Percentiles rank a stretch among this genome's conserved stretches.
Evolutionary conservation across 371 early-diverging fungal species (phyloP).

Genomic region (Fennellomyces sp.): DNA sequence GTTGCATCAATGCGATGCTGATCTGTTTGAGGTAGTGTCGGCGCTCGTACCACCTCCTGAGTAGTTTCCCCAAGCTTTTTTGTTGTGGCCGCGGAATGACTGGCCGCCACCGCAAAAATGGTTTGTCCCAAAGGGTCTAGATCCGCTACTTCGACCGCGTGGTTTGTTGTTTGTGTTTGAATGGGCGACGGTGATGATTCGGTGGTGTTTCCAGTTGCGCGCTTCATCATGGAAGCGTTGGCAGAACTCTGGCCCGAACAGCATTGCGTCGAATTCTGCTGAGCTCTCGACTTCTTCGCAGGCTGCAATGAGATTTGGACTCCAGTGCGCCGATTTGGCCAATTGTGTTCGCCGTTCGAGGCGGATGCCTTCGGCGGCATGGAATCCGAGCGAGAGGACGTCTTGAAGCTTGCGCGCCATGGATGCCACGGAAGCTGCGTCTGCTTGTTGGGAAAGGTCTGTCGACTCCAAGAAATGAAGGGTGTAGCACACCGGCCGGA

Average conservation of each 20-base stretch:
- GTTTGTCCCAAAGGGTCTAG: too few relatives aligned
- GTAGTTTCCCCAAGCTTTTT: not conserved
- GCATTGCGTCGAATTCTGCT: not conserved
- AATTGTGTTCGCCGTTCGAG: not conserved
- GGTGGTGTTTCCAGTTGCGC: not conserved
- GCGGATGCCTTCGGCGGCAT: not conserved
- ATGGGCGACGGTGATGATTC: not conserved
- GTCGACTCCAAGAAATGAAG: not conserved
- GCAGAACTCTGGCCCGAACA: not conserved
- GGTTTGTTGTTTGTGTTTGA: not conserved
- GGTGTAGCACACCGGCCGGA: not conserved
- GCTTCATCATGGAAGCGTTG: not conserved
- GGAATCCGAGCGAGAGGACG: not conserved
- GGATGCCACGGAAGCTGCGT: not conserved
- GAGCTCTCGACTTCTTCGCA: not conserved
- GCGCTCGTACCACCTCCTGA: too few relatives aligned
- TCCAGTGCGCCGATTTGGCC: not conserved
- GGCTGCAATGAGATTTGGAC: not conserved
- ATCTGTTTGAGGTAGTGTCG: not conserved
- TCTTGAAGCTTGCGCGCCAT: not conserved
- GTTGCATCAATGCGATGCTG: not conserved
- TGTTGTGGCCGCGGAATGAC: not conserved
- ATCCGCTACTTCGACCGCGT: too few relatives aligned
- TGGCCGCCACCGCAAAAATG: too few relatives aligned
- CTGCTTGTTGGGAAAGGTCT: not conserved